A percentile compares a stretch with the other conserved stretches of the same genome.
These are phyloP conservation scores for Oidiodendron maius DNA, from an alignment of 495 filamentous ascomycete species.

Conservation along the genomic window DNA sequence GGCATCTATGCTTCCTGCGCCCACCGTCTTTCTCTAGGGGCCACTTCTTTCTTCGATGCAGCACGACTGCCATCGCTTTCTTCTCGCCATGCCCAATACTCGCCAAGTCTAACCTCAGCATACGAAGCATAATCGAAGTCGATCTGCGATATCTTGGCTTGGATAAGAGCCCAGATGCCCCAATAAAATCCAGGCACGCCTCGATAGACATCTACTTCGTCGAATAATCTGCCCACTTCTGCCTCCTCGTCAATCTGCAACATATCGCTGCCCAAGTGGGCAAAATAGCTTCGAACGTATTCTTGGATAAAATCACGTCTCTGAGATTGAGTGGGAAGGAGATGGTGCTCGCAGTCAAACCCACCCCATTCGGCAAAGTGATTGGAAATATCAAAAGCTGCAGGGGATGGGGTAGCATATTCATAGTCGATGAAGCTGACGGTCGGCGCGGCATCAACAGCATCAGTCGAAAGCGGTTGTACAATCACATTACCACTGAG, in stretches of 20 bases:
- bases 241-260: constrained; percentile 45
- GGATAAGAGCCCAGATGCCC: constrained; percentile 96
- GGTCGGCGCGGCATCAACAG: constrained; percentile 10
- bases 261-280: constrained; percentile 22
- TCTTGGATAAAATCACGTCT: constrained; percentile 76
- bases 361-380: constrained; percentile 99
- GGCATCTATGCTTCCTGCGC: constrained; percentile 42
- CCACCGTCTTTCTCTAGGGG: constrained; percentile 80
- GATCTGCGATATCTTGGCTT: constrained; percentile 90
- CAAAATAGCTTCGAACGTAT: constrained; percentile 64
- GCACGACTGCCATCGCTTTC: constrained; percentile 58
- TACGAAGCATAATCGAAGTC: constrained; percentile 96
- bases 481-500: constrained; percentile 94
- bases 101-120: constrained; percentile 78
- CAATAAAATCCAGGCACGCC: constrained; percentile 84
- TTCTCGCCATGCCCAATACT: constrained; percentile 94
- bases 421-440: constrained; percentile 98
- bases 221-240: constrained; percentile 54
- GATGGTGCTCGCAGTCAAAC: constrained; percentile 86
- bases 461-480: constrained; percentile 40
- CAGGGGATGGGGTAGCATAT: constrained; percentile 87
- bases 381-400: constrained; percentile 98
- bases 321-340: constrained; percentile 72
- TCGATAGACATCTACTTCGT: constrained; percentile 81
- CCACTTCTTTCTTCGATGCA: constrained; percentile 50